Evolutionary conservation across 2,329 filamentous ascomycete genomes (phyloP).

Genomic region (Fusarium ambrosium): DNA sequence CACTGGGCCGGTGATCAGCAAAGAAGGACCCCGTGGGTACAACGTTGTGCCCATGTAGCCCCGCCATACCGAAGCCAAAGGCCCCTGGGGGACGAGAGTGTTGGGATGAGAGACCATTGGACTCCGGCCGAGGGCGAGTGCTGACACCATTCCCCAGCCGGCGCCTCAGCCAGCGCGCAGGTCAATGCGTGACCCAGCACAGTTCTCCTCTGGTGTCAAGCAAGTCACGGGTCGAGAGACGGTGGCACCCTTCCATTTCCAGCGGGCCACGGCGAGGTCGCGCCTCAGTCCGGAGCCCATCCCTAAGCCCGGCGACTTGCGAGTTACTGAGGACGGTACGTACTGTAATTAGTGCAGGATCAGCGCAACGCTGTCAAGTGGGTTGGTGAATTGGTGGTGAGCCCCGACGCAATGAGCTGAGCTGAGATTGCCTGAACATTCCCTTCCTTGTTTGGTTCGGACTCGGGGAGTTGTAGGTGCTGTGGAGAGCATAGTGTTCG

Average conservation of each 20-base stretch:
- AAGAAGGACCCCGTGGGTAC: conserved; percentile 18
- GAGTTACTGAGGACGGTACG: conserved; percentile 11
- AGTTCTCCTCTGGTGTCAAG: neutral
- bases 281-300: conserved; percentile 12
- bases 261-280: conserved; percentile 16
- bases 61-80: conserved; percentile 1
- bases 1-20: conserved; percentile 31
- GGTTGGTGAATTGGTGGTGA: conserved; percentile 5
- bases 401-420: conserved; percentile 16
- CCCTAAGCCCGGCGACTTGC: conserved; percentile 14
- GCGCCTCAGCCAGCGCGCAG: neutral
- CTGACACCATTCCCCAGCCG: conserved; percentile 8
- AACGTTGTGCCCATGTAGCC: conserved; percentile 10
- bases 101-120: conserved; percentile 22
- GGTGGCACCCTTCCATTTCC: conserved; percentile 6
- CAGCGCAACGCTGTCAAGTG: conserved; percentile 2
- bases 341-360: conserved; percentile 15
- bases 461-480: neutral
- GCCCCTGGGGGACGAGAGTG: conserved; percentile 19
- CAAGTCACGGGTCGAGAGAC: conserved; percentile 10
- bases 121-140: conserved; percentile 4
- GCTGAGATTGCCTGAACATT: conserved; percentile 22
- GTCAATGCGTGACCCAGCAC: conserved; percentile 24
- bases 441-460: conserved; percentile 9
- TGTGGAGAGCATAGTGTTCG: neutral